These are phyloP conservation scores for Cryptococcus sp. DNA, from an alignment of 1,284 basidiomycete species.

Conservation along the genomic window DNA sequence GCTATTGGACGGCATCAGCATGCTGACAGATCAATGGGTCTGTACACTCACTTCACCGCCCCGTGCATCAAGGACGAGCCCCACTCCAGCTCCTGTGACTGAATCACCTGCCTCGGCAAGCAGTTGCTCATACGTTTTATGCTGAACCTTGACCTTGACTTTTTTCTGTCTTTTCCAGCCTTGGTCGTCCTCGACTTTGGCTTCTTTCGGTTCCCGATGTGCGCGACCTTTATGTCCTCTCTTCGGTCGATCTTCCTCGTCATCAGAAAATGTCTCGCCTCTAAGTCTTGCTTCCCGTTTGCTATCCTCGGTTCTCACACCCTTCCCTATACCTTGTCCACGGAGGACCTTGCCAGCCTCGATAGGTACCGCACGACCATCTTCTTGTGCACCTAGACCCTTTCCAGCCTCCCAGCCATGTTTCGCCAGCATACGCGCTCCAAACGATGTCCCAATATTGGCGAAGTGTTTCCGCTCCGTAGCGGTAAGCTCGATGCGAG, in stretches of 20 bases:
- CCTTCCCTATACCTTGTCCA: slow-evolving; percentile 78
- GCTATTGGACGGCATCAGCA: slow-evolving; percentile 55
- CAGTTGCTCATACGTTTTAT: slow-evolving; percentile 95
- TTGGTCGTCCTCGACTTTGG: slow-evolving; percentile 25
- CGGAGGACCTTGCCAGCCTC: slow-evolving; percentile 72
- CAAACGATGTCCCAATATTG: slow-evolving; percentile 73
- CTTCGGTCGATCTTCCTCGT: slow-evolving; percentile 60
- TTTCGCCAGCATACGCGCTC: slow-evolving; percentile 84
- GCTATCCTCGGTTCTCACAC: slow-evolving; percentile 84
- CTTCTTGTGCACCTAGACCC: slow-evolving; percentile 75
- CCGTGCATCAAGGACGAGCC: slow-evolving; percentile 90
- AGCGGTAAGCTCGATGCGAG: slow-evolving; percentile 59
- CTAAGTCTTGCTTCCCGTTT: slow-evolving; percentile 69
- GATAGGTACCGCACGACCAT: slow-evolving; percentile 85
- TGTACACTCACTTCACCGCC: slow-evolving; percentile 72
- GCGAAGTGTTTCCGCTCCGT: slow-evolving; percentile 75
- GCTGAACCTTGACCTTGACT: slow-evolving; percentile 78
- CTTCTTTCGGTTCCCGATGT: slow-evolving; percentile 8
- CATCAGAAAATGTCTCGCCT: slow-evolving; percentile 71
- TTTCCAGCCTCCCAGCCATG: slow-evolving; percentile 87
- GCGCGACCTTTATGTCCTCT: slow-evolving; percentile 15
- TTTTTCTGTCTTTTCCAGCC: slow-evolving; percentile 68
- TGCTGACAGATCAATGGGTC: background rate
- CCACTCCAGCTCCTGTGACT: slow-evolving; percentile 62
- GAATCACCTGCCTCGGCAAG: slow-evolving; percentile 72